Evolutionary conservation across 805 yeast species (phyloP), one percentile per base, ranked within the genome.

Genomic region (Schwanniomyces pseudopolymorphus): DNA sequence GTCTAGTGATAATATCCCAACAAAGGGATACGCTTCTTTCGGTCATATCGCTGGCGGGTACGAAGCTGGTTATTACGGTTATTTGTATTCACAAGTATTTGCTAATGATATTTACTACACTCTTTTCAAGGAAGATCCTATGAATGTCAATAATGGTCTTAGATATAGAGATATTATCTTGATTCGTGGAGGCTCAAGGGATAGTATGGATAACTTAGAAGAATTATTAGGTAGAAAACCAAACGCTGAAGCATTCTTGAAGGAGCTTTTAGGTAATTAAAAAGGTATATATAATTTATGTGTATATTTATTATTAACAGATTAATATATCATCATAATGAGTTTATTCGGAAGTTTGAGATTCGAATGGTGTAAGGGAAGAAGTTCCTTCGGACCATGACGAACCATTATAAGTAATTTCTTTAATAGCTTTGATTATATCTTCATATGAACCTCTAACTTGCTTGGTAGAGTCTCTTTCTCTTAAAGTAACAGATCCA

Each of bases 381-480:
- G 81, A 71, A 46, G 96, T 90, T 58, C 95, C 97, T 65, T 88
- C 89, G 37, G 76, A 81, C 99, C 99, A 92, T 16, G 88, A 58
- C 42, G 68, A 78, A 52, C 89, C 91, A 44, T 78, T 79, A 65
- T 86, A 84, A 46, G 94, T 85, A 65, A 92, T 81, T 25, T 74
- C 78, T 68, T 82, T 81, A 57, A 92, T 82, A 42, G 97, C 90
- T 43, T 74, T 78, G 47, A 80, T 68, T 55, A 88, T 76, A 16
- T 83, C 90, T 44, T 80, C 84, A 48, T 85, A 78, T 13, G 88
- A 72, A 52, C 98, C 99, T 78, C 99, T 89, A 42, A 91, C 96
- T 78, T 92, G 99, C 67, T 84, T 86, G 28, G 98, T 94, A 46
- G 96, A 80, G 70, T 92, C 99, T 78, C 99, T 88, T 72, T 92